Evolutionary conservation across 179 eudicot genomes (phyloP).

Genomic region (Nepenthes alata): DNA sequence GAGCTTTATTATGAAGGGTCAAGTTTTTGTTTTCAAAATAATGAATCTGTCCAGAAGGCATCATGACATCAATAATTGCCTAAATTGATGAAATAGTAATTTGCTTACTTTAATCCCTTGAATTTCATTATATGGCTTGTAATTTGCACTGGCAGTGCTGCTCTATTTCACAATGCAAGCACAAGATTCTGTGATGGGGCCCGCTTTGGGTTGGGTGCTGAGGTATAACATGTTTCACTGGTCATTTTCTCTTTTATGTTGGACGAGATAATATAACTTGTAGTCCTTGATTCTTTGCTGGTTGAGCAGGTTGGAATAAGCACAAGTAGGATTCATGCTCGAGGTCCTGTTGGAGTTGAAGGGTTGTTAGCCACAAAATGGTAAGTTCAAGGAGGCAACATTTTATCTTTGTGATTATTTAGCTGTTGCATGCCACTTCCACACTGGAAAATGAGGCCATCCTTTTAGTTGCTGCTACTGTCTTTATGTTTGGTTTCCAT

Average conservation of each 20-base stretch:
- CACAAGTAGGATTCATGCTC: constrained; percentile 93
- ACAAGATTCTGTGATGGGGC: constrained; percentile 93
- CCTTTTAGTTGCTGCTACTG: too few relatives aligned
- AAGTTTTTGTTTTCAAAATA: background rate
- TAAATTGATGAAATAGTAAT: too few relatives aligned
- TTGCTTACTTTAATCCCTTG: background rate
- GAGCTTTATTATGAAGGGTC: background rate
- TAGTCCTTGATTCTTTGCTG: constrained; percentile 1
- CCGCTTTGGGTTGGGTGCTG: constrained; percentile 96
- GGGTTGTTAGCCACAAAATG: constrained; percentile 88
- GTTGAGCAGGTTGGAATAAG: constrained; percentile 83
- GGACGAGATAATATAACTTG: background rate
- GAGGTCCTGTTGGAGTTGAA: constrained; percentile 98
- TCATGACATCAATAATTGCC: too few relatives aligned
- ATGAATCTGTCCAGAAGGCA: too few relatives aligned
- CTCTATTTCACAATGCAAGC: constrained; percentile 95
- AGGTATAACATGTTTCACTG: constrained; percentile 31
- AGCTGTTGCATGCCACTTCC: background rate
- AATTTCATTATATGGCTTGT: background rate
- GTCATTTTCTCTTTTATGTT: background rate
- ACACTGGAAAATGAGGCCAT: too few relatives aligned
- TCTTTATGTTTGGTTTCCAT: too few relatives aligned
- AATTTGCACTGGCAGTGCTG: constrained; percentile 57
- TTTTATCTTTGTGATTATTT: background rate
- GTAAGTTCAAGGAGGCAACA: constrained; percentile 24